Percentiles rank a stretch among this genome's conserved stretches.
phyloP scores from a whole-genome alignment of 1,284 basidiomycete species.

The Xerocomus minutiporus region DNA sequence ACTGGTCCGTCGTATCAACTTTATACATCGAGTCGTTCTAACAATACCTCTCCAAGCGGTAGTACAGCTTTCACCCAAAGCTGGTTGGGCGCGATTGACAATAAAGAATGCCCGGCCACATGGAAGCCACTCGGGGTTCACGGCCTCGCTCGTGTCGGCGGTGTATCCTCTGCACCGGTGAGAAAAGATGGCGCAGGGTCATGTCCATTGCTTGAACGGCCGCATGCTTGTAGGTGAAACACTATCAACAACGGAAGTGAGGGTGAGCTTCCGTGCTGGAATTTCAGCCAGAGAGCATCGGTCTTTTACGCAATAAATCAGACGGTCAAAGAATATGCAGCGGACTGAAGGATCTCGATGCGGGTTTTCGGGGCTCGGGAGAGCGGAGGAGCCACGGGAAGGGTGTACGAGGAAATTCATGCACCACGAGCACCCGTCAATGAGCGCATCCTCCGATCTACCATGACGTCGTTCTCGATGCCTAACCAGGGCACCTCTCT shows the following conservation, averaged over 20 bases:
- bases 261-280: too few relatives aligned
- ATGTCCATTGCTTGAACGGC: neutral
- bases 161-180: neutral
- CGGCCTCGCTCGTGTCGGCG: neutral
- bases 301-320: too few relatives aligned
- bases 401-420: neutral
- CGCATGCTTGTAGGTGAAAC: neutral
- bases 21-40: neutral
- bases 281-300: neutral
- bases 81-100: neutral
- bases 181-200: neutral
- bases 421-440: neutral
- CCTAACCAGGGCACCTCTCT: neutral
- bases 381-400: neutral
- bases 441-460: neutral
- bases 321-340: too few relatives aligned
- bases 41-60: neutral
- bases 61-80: neutral
- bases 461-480: neutral
- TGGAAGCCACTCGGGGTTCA: neutral
- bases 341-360: too few relatives aligned
- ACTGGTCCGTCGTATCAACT: neutral
- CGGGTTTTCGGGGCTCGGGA: too few relatives aligned
- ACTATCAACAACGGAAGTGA: neutral
- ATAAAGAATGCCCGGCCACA: neutral